Base-by-base conservation (phyloP, 306 rosid species). In the Fragaria nilgerrensis region DNA sequence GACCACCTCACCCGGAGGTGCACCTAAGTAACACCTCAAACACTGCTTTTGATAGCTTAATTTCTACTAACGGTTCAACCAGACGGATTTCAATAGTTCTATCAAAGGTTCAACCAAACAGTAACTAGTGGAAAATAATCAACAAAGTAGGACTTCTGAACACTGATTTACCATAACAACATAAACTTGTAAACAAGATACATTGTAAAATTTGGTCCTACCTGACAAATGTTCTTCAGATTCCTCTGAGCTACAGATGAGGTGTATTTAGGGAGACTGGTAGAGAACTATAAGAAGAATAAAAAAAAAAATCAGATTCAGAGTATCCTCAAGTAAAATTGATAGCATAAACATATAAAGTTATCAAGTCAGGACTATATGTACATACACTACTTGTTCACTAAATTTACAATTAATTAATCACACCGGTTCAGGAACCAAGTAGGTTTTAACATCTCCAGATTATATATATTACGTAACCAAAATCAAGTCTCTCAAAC, bases 171-270 rank as follows among this genome's bases (percentile, higher is more conserved):
- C 25, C 32, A 16, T 39, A 2, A 62, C 29, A 14, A 39, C 61
- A 12, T 73, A 17, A 47, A n/a, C 13, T 0, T 47, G 6, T 10
- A n/a, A 48, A 48, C 29, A 59, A 71, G 67, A 80, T 44, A 62
- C 47, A 66, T 49, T 15, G 65, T 59, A 27, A 75, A 65, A 61
- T 72, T 43, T 45, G 52, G 49, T 32, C 32, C 47, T 87, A 93
- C 98, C 97, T 82, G 92, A 87, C 90, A 90, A 55, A 83, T 78
- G 81, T 70, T 84, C 80, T 93, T 93, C 22, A 93, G 81, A 80
- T 88, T 88, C 79, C 98, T 93, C 83, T 93, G 98, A 41, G 91
- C 94, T 10, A 78, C 84, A 34, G 94, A 83, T 72, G 98, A 88
- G 74, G 94, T 79, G 86, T 91, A 93, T 87, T 93, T 93, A 0